Evolutionary conservation across 768 basidiomycete species (phyloP), one percentile per base, ranked within the genome.

Genomic region (Mrakia blollopis): DNA sequence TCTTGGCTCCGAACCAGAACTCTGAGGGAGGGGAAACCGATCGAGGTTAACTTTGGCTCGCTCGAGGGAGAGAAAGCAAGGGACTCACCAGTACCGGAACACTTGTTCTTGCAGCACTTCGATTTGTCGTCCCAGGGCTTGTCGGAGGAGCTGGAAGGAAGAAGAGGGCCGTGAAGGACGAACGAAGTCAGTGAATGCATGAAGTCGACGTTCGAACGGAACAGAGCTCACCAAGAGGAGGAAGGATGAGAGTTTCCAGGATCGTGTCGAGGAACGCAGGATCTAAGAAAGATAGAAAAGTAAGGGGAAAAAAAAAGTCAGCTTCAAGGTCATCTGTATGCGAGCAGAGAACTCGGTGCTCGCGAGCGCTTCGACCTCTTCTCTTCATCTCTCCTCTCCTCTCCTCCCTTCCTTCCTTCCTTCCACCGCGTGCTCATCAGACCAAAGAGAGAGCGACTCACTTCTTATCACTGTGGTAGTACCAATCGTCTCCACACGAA

Each of bases 81-180:
- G 11, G 44, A 44, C 44, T 44, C 44, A 44, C 44, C 44, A 44
- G 23, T 28, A n/a, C 57, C 57, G 57, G 23, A 9, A 57, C 25
- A 57, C n/a, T 57, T 57, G 57, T 57, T 57, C 57, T 57, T 57
- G 57, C 57, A 57, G 57, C 57, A 57, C 57, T 57, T n/a, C n/a
- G n/a, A n/a, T n/a, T n/a, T 57, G 57, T 57, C 10, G 28, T 25
- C 23, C 57, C 57, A 57, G 18, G 57, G 25, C 57, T 25, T 28
- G 57, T n/a, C 28, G 57, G 57, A 57, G 25, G 57, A 13, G 28
- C 57, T 57, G 25, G 13, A 28, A 25, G 57, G 28, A 13, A 18
- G 57, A 11, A 2, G 23, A 11, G 25, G 25, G 23, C 6, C 3
- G 57, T 4, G 28, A 28, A 57, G 57, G 25, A 57, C 11, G 57